phyloP scores from a whole-genome alignment of 345 rosid genomes.

The Nasturtium officinale region DNA sequence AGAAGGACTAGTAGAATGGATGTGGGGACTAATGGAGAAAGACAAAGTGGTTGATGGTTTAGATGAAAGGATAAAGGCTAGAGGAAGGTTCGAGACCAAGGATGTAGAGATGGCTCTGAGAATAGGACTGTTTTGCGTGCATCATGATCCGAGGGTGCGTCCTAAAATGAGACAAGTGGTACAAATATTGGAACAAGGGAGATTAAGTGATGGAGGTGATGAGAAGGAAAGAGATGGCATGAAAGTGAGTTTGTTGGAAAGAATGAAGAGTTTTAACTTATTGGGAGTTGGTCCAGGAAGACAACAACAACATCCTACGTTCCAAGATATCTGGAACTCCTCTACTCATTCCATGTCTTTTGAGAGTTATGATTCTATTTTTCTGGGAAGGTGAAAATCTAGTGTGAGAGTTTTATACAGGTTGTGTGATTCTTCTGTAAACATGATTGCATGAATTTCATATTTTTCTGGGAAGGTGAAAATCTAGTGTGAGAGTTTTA shows the following conservation, averaged over 20 bases:
- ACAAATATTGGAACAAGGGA: constrained; percentile 60
- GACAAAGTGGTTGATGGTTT: constrained; percentile 49
- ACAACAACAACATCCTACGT: constrained; percentile 55
- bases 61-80: constrained; percentile 49
- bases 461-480: too few species aligned
- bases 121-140: constrained; percentile 65
- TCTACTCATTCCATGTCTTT: constrained; percentile 49
- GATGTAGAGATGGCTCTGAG: constrained; percentile 60
- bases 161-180: constrained; percentile 83
- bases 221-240: constrained; percentile 39
- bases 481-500: too few species aligned
- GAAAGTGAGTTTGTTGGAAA: constrained; percentile 50
- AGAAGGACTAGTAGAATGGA: constrained; percentile 47
- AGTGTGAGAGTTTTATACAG: not conserved
- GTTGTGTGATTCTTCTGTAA: too few species aligned
- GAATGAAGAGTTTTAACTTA: constrained; percentile 39
- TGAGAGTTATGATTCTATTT: constrained; percentile 4
- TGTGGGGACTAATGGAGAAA: constrained; percentile 42
- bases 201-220: constrained; percentile 28
- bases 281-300: constrained; percentile 19
- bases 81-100: constrained; percentile 44
- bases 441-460: too few species aligned
- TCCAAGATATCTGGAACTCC: constrained; percentile 45
- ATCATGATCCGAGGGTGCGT: constrained; percentile 56
- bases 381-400: constrained; percentile 32